A percentile compares a stretch with the other conserved stretches of the same genome.
Evolutionary conservation across 2,329 filamentous ascomycete species (phyloP).

Genomic region (Leptographium procerum): DNA sequence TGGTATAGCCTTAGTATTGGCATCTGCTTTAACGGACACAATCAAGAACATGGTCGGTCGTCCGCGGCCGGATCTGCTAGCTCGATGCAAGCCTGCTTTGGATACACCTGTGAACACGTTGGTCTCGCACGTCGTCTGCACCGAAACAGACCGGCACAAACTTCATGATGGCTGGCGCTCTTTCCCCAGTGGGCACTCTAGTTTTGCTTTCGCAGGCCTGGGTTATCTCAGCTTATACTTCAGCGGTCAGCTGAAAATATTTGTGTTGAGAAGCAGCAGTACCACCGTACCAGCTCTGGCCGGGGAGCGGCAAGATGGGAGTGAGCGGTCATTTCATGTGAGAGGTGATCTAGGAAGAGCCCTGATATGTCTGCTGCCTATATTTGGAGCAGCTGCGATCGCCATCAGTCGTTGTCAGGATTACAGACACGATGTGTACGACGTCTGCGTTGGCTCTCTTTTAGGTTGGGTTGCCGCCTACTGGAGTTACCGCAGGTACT

Average conservation of each 20-base stretch:
- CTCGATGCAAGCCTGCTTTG: slow-evolving; percentile 63
- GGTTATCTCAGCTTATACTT: slow-evolving; percentile 64
- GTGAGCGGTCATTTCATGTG: slow-evolving; percentile 7
- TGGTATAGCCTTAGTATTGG: slow-evolving; percentile 62
- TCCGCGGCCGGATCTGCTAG: slow-evolving; percentile 43
- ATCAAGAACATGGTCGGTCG: slow-evolving; percentile 82
- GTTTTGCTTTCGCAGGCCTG: slow-evolving; percentile 67
- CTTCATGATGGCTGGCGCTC: slow-evolving; percentile 77
- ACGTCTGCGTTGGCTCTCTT: slow-evolving; percentile 50
- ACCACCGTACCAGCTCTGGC: neutral
- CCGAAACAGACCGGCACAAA: slow-evolving; percentile 53
- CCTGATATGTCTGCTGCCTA: slow-evolving; percentile 44
- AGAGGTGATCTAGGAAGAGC: slow-evolving; percentile 40
- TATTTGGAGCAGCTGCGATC: slow-evolving; percentile 54
- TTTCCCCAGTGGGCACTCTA: slow-evolving; percentile 71
- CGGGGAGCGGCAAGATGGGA: neutral
- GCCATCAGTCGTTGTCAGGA: slow-evolving; percentile 59
- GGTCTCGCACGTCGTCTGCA: slow-evolving; percentile 61
- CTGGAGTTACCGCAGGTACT: slow-evolving; percentile 57
- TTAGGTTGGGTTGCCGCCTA: slow-evolving; percentile 50
- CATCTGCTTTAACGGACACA: slow-evolving; percentile 75
- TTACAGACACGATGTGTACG: slow-evolving; percentile 61
- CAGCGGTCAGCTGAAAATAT: slow-evolving; percentile 53
- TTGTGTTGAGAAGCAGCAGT: slow-evolving; percentile 18
- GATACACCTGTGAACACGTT: slow-evolving; percentile 38